Base-by-base conservation (phyloP, 345 rosid species). In the Conringia planisiliqua region DNA sequence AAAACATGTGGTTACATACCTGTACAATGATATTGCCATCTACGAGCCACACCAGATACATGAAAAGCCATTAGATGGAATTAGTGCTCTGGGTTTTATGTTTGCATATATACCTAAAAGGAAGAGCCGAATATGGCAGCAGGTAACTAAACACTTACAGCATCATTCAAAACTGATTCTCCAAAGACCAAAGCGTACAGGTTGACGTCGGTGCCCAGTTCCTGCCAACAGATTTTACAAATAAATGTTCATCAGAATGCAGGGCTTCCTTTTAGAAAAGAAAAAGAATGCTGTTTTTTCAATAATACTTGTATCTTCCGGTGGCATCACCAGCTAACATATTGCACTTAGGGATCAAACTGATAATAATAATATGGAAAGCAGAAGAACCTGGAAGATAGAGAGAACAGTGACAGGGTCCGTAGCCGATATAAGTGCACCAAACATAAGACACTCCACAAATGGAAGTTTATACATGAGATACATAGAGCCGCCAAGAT, bases 11-110 rank as follows among this genome's bases (percentile, higher is more conserved):
- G 62, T 47, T 48, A 64, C 76, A 16, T 70, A 95, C 97, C 97
- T 88, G 86, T 91, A 94, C 86, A 94, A 82, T 68, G 99, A 95
- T 79, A 95, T 87, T 30, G 99, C 97, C 93, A 90, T 88, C 99
- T 95, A 38, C 59, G 33, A 58, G 76, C 60, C 70, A 74, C 60
- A 29, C 26, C 68, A 67, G 18, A 66, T 58, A 24, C 54, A 66
- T 3, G 32, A 26, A 50, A 52, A 52, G 35, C 42, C 70, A 72
- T 62, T 30, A 9, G 55, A 72, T 29, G 70, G 62, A 39, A 44
- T 72, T 51, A 72, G 70, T 62, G 52, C 12, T 71, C 16, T 16
- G 62, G 26, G 22, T 7, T 39, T 71, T 62, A 50, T 32, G 24
- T 61, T 72, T 50, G 62, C 32, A 48, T 71, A 71, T 24, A 71